Evolutionary conservation across 495 filamentous ascomycete genomes (phyloP).

Genomic region (Neurospora pannonica): DNA sequence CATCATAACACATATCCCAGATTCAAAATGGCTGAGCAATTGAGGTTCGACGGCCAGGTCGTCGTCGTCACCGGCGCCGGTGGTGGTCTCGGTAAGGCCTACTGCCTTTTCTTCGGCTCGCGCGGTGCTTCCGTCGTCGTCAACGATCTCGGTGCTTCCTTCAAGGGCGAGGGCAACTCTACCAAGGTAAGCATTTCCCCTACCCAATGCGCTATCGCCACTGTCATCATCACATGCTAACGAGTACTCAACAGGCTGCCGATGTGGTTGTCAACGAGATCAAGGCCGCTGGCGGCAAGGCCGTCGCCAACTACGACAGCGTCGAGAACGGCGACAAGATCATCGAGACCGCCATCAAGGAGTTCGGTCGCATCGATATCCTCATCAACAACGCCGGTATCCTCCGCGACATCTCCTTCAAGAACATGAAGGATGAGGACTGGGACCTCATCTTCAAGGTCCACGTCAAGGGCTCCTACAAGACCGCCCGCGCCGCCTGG

Average conservation of each 20-base stretch:
- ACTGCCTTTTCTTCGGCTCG: slow-evolving; percentile 84
- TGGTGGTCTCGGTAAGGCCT: slow-evolving; percentile 87
- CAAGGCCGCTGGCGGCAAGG: slow-evolving; percentile 83
- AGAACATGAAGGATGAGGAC: slow-evolving; percentile 96
- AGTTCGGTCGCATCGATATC: slow-evolving; percentile 86
- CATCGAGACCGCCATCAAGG: slow-evolving; percentile 91
- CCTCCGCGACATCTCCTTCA: slow-evolving; percentile 91
- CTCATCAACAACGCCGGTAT: slow-evolving; percentile 98
- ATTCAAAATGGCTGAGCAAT: slow-evolving; percentile 56
- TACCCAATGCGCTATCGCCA: not conserved
- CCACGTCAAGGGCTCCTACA: slow-evolving; percentile 92
- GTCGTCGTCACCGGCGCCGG: slow-evolving; percentile 95
- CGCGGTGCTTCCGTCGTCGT: slow-evolving; percentile 94
- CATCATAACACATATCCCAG: slow-evolving; percentile 14
- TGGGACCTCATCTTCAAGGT: slow-evolving; percentile 94
- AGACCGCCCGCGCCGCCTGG: slow-evolving; percentile 95
- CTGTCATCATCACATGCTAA: slow-evolving; percentile 7
- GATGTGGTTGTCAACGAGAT: slow-evolving; percentile 96
- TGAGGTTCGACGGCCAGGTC: slow-evolving; percentile 93
- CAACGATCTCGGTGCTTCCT: slow-evolving; percentile 90
- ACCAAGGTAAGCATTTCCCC: slow-evolving; percentile 51
- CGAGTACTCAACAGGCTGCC: slow-evolving; percentile 53
- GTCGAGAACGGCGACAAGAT: slow-evolving; percentile 91
- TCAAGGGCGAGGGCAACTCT: slow-evolving; percentile 87
- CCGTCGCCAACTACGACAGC: slow-evolving; percentile 96